Base-by-base conservation (phyloP, 2,329 filamentous ascomycete genomes). In the Penicillium sp. region DNA sequence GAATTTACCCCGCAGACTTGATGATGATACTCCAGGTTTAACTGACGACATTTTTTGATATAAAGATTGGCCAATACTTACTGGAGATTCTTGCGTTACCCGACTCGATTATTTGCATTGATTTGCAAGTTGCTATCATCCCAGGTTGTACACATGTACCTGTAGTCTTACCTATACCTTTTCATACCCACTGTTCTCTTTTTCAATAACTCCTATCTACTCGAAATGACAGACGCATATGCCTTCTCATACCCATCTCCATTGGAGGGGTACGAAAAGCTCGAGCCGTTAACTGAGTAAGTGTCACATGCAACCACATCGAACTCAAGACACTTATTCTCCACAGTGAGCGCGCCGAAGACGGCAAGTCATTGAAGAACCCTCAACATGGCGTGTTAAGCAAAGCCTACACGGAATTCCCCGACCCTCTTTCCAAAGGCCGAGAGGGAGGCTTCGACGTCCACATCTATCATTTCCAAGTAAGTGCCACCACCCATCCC, bases 391-490 rank as follows among this genome's bases (percentile, higher is more conserved):
- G 81, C 1, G 73, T 79, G 4, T 76, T 82, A 48, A 93, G 89
- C 70, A 75, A 81, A 50, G 84, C 89, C 14, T 96, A 96, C 68
- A 79, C 84, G 16, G 74, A 77, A 35, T 96, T 96, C 65, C 74
- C 81, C 0, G 79, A 82, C 3, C 89, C 90, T 0, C 77, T 95
- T 32, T 79, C 85, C 43, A 89, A 88, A 56, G 85, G 82, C 3
- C 72, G 69, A 2, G 81, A 85, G 6, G 89, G 89, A 37, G 92
- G 86, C 11, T 96, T 96, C 62, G 92, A 96, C 69, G 75, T 95
- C 16, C 92, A 96, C 73, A 86, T 96, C 65, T 96, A 96, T 75
- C 90, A 91, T 73, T 84, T 86, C 61, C 84, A 86, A 62, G 76
- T 78, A 31, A 9, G 2, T 13, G 10, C 31, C 24, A 22, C 26